Conservation (phyloP, 371 early-diverging fungal genomes). For the Syncephalastrum monosporum region DNA sequence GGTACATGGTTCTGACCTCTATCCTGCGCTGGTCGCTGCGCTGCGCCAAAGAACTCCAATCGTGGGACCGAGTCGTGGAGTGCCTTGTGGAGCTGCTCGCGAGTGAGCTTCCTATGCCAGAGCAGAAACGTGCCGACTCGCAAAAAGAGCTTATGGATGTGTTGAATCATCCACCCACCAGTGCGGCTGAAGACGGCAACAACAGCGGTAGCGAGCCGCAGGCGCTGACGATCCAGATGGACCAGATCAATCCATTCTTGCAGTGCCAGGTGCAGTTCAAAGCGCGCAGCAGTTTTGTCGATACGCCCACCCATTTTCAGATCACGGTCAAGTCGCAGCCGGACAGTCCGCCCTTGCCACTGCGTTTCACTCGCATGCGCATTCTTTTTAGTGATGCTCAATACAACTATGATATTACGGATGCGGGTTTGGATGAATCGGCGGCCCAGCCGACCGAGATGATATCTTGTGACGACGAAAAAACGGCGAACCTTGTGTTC, state of each 20-base stretch:
- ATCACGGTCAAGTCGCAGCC: conserved; percentile 28
- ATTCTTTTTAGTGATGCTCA: conserved; percentile 59
- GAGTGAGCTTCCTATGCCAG: conserved; percentile 42
- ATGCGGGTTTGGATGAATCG: conserved; percentile 15
- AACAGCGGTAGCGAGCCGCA: conserved; percentile 12
- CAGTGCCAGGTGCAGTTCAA: conserved; percentile 53
- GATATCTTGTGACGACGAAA: conserved; percentile 22
- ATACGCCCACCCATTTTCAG: conserved; percentile 35
- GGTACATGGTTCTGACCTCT: conserved; percentile 70
- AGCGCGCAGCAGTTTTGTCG: conserved; percentile 29
- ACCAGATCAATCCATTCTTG: conserved; percentile 67
- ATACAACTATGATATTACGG: conserved; percentile 32
- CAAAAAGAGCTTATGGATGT: conserved; percentile 47
- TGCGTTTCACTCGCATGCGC: conserved; percentile 45
- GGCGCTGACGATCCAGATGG: conserved; percentile 62
- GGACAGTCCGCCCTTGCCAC: conserved; percentile 36
- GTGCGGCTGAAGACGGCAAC: background rate
- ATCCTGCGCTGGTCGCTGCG: conserved; percentile 66
- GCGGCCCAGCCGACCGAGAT: conserved; percentile 6
- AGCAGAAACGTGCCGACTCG: conserved; percentile 44
- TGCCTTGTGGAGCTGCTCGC: conserved; percentile 71
- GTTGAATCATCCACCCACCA: conserved; percentile 10
- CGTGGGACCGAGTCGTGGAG: conserved; percentile 65
- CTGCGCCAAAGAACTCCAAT: conserved; percentile 71
- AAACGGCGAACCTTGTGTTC: conserved; percentile 45